Conservation (phyloP, 2,329 filamentous ascomycete species). For the Hysterium pulicare region DNA sequence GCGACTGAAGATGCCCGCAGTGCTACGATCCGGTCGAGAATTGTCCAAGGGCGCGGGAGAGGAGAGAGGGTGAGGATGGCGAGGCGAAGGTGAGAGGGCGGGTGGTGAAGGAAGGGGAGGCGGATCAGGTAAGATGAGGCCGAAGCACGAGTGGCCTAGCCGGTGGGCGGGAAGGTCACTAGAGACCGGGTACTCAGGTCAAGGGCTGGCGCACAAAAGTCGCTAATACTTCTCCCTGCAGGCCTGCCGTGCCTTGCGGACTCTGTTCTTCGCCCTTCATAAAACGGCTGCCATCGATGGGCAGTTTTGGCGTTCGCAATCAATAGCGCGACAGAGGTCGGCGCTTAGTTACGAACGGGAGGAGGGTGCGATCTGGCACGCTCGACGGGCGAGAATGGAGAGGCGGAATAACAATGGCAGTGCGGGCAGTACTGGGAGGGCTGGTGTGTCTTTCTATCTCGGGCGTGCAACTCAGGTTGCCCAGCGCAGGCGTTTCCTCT, state of each 20-base stretch:
- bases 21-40: conserved; percentile 32
- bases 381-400: neutral
- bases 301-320: neutral
- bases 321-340: neutral
- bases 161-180: conserved; percentile 4
- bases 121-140: conserved; percentile 6
- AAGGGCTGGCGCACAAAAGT: conserved; percentile 12
- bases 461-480: conserved; percentile 2
- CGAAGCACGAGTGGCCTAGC: neutral
- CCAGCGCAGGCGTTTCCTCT: conserved; percentile 4
- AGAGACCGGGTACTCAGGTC: neutral
- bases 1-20: conserved; percentile 18
- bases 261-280: conserved; percentile 13
- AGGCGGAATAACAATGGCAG: neutral
- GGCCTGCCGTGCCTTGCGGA: conserved; percentile 9
- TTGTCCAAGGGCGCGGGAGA: conserved; percentile 27
- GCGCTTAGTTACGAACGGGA: too few species aligned
- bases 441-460: conserved; percentile 16
- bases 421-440: conserved; percentile 7
- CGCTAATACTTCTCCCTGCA: conserved; percentile 13
- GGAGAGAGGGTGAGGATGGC: conserved; percentile 16
- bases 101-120: conserved; percentile 9
- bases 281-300: conserved; percentile 14
- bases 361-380: too few species aligned
- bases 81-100: conserved; percentile 16